phyloP scores from a whole-genome alignment of 306 rosid genomes.

The Vigna unguiculata region DNA sequence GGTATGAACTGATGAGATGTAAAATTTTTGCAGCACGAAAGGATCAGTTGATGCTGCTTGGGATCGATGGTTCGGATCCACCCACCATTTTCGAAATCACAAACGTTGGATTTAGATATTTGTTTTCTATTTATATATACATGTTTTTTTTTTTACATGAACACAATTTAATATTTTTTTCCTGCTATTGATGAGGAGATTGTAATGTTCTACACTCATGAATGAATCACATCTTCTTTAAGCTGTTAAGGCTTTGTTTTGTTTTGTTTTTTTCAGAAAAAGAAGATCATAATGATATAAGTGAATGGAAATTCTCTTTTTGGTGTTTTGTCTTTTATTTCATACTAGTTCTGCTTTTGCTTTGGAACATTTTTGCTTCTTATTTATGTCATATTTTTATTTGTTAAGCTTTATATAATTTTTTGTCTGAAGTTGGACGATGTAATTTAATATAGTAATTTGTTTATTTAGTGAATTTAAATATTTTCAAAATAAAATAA shows the following conservation, averaged over 20 bases:
- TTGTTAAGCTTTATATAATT: too few species aligned
- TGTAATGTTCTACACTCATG: not conserved
- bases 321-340: not conserved
- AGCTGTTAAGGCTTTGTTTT: not conserved
- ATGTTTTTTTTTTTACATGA: not conserved
- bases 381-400: not conserved
- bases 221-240: constrained; percentile 1
- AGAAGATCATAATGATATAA: not conserved
- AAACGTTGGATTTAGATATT: constrained; percentile 74
- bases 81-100: constrained; percentile 62
- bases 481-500: too few species aligned
- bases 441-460: too few species aligned
- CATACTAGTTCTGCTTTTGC: not conserved
- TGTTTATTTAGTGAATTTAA: too few species aligned
- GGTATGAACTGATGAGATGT: constrained; percentile 18
- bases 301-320: not conserved
- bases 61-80: constrained; percentile 92
- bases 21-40: constrained; percentile 49
- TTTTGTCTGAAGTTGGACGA: too few species aligned
- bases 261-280: not conserved
- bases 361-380: not conserved
- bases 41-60: constrained; percentile 64
- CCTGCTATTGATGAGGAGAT: constrained; percentile 12
- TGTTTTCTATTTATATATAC: not conserved
- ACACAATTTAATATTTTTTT: constrained; percentile 23